Conservation (phyloP, 306 rosid genomes). For the Vigna reflexopilosa region DNA sequence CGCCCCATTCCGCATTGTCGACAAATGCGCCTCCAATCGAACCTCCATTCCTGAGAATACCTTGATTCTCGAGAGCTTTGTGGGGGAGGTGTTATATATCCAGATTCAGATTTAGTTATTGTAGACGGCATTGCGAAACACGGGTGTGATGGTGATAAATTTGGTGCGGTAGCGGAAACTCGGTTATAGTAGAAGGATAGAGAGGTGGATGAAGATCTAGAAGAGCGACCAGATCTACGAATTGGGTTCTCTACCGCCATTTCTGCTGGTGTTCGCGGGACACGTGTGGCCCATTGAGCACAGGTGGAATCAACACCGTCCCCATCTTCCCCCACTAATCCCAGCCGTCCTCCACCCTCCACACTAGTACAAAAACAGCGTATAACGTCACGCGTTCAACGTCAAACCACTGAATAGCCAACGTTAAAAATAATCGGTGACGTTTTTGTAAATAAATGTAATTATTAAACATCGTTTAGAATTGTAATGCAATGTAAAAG, state of each 20-base stretch:
- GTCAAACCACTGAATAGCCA: conserved; percentile 11
- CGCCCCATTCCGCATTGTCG: conserved; percentile 57
- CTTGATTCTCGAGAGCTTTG: conserved; percentile 59
- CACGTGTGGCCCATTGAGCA: conserved; percentile 51
- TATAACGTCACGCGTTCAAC: too few relatives aligned
- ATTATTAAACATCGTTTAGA: too few relatives aligned
- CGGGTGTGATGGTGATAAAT: conserved; percentile 80
- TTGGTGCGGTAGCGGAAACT: conserved; percentile 58
- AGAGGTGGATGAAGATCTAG: conserved; percentile 79
- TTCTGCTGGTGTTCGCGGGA: too few relatives aligned
- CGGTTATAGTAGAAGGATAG: conserved; percentile 54
- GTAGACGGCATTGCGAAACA: conserved; percentile 66
- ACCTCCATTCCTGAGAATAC: background rate
- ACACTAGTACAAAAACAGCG: too few relatives aligned
- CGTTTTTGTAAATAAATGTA: too few relatives aligned
- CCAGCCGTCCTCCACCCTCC: too few relatives aligned
- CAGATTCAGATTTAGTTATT: conserved; percentile 68
- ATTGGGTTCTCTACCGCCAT: conserved; percentile 66
- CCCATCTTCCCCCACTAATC: too few relatives aligned
- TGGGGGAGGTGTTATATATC: conserved; percentile 50
- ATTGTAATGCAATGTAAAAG: too few relatives aligned
- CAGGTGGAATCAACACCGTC: conserved; percentile 54
- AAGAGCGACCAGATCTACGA: conserved; percentile 67
- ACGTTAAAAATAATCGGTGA: too few relatives aligned
- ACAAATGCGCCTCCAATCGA: conserved; percentile 46